Base-by-base conservation (phyloP, 2,329 filamentous ascomycete genomes). In the Metarhizium anisopliae region DNA sequence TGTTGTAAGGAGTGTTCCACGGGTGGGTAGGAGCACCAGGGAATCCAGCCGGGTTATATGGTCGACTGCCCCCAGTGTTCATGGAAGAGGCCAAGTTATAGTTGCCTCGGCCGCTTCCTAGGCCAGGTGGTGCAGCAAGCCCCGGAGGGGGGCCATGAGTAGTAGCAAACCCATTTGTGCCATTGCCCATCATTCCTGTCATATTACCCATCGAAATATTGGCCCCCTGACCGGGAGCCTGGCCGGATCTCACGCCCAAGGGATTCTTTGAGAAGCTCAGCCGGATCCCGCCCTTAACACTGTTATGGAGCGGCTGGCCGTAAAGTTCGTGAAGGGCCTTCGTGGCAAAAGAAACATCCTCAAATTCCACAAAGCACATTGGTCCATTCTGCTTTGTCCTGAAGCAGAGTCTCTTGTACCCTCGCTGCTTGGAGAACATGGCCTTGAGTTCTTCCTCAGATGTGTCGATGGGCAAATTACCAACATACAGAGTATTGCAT, bases 341-440 rank as follows among this genome's bases (percentile, higher is more conserved):
- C 47, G 93, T 96, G 0, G 94, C 93, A 66, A 90, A 93, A 1
- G 89, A 88, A 11, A 95, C 81, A 64, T 96, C 92, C 66, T 97
- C 93, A 63, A 97, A 99, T 70, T 99, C 94, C 42, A 99, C 94
- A 70, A 97, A 97, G 68, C 94, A 97, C 92, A 97, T 97, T 2
- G 93, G 93, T 0, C 93, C 93, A 63, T 96, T 96, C 61, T 89
- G 84, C 75, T 97, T 97, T 54, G 91, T 95, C 38, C 93, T 83
- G 77, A 96, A 96, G 67, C 91, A 96, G 7, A 99, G 83, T 32
- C 94, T 83, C 74, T 95, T 97, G 76, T 96, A 99, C 3, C 94
- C 94, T 51, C 92, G 86, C 69, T 95, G 90, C 72, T 92, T 93
- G 30, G 87, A 91, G 67, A 99, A 99, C 66, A 96, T 81, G 25